phyloP scores from a whole-genome alignment of 169 alveolate species.

The Eimeria tenella region DNA sequence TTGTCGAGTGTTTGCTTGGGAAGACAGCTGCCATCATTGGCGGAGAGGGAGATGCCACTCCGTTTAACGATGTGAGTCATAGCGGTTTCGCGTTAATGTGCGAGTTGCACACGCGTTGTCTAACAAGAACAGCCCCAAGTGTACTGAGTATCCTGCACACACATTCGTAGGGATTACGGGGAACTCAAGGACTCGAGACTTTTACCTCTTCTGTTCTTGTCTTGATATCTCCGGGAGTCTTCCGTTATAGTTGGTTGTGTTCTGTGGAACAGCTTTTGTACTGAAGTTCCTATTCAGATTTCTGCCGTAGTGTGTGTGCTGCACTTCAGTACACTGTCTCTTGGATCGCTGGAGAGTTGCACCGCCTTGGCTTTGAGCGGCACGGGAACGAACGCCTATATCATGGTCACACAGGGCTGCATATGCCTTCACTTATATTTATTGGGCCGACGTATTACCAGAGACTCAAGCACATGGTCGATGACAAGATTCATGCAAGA shows the following conservation, averaged over 20 bases:
- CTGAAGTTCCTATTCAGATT: background rate
- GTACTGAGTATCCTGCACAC: background rate
- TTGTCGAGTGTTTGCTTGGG: conserved; percentile 98
- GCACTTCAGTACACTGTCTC: conserved; percentile 94
- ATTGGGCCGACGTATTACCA: conserved; percentile 99
- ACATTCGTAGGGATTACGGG: background rate
- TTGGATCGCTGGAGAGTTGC: conserved; percentile 97
- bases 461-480: conserved; percentile 99
- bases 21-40: conserved; percentile 98
- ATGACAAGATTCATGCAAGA: conserved; percentile 99
- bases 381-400: conserved; percentile 99
- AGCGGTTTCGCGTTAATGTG: no score
- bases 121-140: background rate
- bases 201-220: no score
- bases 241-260: background rate
- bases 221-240: background rate
- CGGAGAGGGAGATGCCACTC: conserved; percentile 99
- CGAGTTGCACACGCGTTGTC: no score
- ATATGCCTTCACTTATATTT: conserved; percentile 92
- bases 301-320: background rate
- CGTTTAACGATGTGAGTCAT: conserved; percentile 93
- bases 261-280: background rate
- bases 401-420: conserved; percentile 83
- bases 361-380: conserved; percentile 96
- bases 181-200: no score